Percentiles rank a stretch among this genome's conserved stretches.
phyloP scores from a whole-genome alignment of 768 basidiomycete species.

The Rhodotorula toruloides region DNA sequence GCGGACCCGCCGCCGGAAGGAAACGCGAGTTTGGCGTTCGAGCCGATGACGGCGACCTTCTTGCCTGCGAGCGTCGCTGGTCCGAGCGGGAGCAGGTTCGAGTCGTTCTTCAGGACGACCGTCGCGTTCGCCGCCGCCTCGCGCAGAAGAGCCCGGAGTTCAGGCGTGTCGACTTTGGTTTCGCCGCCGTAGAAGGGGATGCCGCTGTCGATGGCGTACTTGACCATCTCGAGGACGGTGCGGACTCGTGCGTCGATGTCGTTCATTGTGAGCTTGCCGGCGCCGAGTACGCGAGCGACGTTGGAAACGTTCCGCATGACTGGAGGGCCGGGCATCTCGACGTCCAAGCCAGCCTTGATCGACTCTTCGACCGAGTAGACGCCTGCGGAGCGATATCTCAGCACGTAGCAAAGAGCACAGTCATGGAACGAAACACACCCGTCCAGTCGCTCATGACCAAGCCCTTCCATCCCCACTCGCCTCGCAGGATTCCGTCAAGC shows the following conservation, averaged over 20 bases:
- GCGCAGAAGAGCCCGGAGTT: slow-evolving; percentile 50
- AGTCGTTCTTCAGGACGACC: slow-evolving; percentile 53
- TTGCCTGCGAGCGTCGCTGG: slow-evolving; percentile 21
- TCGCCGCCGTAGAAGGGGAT: slow-evolving; percentile 58
- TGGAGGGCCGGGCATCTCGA: slow-evolving; percentile 50
- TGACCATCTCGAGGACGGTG: slow-evolving; percentile 53
- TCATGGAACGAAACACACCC: not conserved
- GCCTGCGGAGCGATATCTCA: slow-evolving; percentile 34
- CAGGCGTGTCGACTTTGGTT: slow-evolving; percentile 49
- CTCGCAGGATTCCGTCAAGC: slow-evolving; percentile 42
- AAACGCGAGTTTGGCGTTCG: slow-evolving; percentile 45
- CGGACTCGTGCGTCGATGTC: slow-evolving; percentile 54
- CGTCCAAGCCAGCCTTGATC: slow-evolving; percentile 46
- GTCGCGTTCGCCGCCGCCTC: slow-evolving; percentile 49
- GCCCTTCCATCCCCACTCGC: slow-evolving; percentile 46
- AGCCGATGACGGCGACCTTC: slow-evolving; percentile 43
- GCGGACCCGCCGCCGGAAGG: slow-evolving; percentile 48
- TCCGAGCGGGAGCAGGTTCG: slow-evolving; percentile 45
- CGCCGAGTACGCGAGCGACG: slow-evolving; percentile 39
- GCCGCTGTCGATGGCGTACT: slow-evolving; percentile 54
- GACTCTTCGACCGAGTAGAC: slow-evolving; percentile 42
- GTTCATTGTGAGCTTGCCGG: slow-evolving; percentile 44
- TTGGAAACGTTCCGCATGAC: slow-evolving; percentile 33
- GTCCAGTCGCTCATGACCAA: slow-evolving; percentile 45
- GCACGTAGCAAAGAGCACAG: not conserved